These are phyloP conservation scores for Vanderwaltozyma tropicalis DNA, from an alignment of 805 yeast genomes.

Conservation along the genomic window DNA sequence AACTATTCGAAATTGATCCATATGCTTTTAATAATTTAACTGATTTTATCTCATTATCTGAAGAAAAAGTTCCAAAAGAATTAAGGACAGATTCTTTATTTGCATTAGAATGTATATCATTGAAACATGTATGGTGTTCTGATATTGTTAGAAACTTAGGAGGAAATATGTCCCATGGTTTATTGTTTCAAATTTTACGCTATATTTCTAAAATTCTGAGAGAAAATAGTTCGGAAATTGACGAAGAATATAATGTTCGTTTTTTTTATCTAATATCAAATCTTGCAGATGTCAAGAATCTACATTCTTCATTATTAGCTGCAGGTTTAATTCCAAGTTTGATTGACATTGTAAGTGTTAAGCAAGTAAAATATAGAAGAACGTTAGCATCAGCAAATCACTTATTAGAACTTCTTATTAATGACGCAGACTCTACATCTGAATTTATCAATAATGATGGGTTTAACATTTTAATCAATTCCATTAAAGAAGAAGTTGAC, in stretches of 20 bases:
- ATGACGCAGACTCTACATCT: conserved; percentile 41
- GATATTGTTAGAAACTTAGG: conserved; percentile 71
- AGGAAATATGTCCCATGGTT: conserved; percentile 82
- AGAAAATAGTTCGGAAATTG: conserved; percentile 31
- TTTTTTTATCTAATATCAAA: conserved; percentile 55
- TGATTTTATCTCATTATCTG: conserved; percentile 59
- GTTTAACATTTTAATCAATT: conserved; percentile 46
- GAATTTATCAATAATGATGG: conserved; percentile 64
- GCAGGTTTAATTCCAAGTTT: conserved; percentile 70
- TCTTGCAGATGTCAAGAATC: conserved; percentile 44
- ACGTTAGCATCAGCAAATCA: conserved; percentile 56
- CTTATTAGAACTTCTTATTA: conserved; percentile 38
- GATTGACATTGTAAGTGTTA: conserved; percentile 46
- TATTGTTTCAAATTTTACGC: conserved; percentile 61
- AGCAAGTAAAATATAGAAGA: conserved; percentile 42
- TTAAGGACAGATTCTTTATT: conserved; percentile 52
- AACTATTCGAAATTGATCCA: conserved; percentile 64
- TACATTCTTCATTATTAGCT: conserved; percentile 48
- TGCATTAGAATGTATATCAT: conserved; percentile 59
- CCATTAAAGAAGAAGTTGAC: conserved; percentile 53
- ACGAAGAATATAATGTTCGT: conserved; percentile 39
- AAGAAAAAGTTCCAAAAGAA: conserved; percentile 40
- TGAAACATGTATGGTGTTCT: conserved; percentile 57
- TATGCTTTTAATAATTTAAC: conserved; percentile 57
- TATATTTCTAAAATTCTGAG: conserved; percentile 44